Evolutionary conservation across 2,329 filamentous ascomycete genomes (phyloP).

Genomic region (Diplocarpon mali): DNA sequence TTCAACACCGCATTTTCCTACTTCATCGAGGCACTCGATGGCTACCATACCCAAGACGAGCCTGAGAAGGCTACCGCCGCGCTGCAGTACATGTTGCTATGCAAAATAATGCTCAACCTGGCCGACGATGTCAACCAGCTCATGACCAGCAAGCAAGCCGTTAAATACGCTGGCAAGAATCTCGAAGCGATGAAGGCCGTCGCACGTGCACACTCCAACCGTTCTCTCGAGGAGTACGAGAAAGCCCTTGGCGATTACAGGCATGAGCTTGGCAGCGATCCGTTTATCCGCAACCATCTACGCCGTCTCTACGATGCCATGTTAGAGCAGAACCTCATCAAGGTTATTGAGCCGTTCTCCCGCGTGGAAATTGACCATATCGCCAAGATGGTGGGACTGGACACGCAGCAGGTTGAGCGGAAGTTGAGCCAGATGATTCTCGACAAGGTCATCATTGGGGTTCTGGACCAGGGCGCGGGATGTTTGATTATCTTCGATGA

Average conservation of each 20-base stretch:
- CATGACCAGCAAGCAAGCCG: slow-evolving; percentile 90
- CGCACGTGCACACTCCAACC: slow-evolving; percentile 87
- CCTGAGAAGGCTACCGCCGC: slow-evolving; percentile 84
- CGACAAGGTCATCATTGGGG: slow-evolving; percentile 96
- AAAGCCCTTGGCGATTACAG: slow-evolving; percentile 80
- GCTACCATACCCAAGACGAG: slow-evolving; percentile 90
- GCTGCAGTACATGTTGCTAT: slow-evolving; percentile 97
- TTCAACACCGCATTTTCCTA: slow-evolving; percentile 99
- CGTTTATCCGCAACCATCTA: slow-evolving; percentile 95
- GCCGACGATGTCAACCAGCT: slow-evolving; percentile 92
- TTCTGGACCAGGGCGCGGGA: slow-evolving; percentile 92
- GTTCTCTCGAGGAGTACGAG: slow-evolving; percentile 95
- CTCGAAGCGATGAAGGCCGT: slow-evolving; percentile 99
- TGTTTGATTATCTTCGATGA: slow-evolving; percentile 97
- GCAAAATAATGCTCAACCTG: slow-evolving; percentile 99
- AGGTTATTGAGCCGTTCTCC: slow-evolving; percentile 98
- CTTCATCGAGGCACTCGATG: slow-evolving; percentile 97
- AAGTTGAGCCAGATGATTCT: slow-evolving; percentile 99
- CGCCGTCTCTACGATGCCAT: slow-evolving; percentile 94
- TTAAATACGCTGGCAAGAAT: slow-evolving; percentile 90
- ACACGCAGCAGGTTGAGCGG: slow-evolving; percentile 92
- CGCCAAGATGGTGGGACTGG: slow-evolving; percentile 92
- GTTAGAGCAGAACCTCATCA: slow-evolving; percentile 98
- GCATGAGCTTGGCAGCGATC: slow-evolving; percentile 85
- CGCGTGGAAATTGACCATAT: slow-evolving; percentile 95